Evolutionary conservation across 2,329 filamentous ascomycete genomes (phyloP).

Genomic region (Nigrospora oryzae): DNA sequence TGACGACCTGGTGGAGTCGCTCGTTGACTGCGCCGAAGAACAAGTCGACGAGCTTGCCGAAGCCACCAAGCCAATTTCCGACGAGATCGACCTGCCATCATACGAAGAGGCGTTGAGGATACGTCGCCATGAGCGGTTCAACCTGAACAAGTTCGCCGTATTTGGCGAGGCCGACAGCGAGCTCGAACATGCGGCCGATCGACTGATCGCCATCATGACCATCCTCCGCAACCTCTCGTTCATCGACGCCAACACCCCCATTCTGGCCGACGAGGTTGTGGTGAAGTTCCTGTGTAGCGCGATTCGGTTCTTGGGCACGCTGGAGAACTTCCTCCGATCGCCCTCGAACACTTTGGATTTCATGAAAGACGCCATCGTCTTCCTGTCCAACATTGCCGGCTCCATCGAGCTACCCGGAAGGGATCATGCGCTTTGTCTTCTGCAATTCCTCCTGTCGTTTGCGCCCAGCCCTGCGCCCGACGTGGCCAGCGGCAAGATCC

Average conservation of each 20-base stretch:
- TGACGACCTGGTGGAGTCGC: conserved; percentile 79
- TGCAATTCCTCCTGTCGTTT: conserved; percentile 88
- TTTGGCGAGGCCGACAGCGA: conserved; percentile 75
- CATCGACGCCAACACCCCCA: conserved; percentile 59
- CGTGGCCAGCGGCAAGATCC: conserved; percentile 46
- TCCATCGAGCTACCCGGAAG: conserved; percentile 73
- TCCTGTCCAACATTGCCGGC: conserved; percentile 82
- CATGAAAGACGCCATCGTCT: conserved; percentile 89
- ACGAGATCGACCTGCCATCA: conserved; percentile 71
- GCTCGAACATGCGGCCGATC: conserved; percentile 78
- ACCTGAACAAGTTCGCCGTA: conserved; percentile 61
- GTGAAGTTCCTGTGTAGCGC: conserved; percentile 77
- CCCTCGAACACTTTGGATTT: conserved; percentile 86
- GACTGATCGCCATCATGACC: conserved; percentile 82
- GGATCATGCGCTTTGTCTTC: conserved; percentile 77
- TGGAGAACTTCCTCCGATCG: conserved; percentile 75
- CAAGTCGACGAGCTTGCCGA: conserved; percentile 80
- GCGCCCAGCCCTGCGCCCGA: conserved; percentile 69
- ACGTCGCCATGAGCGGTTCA: conserved; percentile 66
- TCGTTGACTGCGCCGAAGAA: conserved; percentile 86
- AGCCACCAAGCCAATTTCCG: conserved; percentile 75
- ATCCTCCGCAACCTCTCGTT: conserved; percentile 92
- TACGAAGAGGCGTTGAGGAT: conserved; percentile 83
- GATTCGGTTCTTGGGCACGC: conserved; percentile 80
- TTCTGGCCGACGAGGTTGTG: conserved; percentile 68